A percentile compares a stretch with the other conserved stretches of the same genome.
Evolutionary conservation across 164 flowering plant genomes (phyloP).

Genomic region (Pachysandra terminalis): DNA sequence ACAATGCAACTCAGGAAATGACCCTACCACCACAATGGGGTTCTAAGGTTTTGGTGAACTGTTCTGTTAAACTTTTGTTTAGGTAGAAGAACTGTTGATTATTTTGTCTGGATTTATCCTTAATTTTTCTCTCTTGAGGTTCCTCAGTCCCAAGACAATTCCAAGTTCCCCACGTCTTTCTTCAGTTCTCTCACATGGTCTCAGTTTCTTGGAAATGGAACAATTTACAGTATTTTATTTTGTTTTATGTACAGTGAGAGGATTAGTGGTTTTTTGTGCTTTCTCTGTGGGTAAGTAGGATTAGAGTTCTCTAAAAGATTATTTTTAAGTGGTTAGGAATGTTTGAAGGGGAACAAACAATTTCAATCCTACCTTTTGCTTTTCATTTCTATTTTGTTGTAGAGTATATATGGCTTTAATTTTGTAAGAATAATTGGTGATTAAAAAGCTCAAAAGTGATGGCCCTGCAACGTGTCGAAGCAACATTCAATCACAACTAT

Average conservation of each 20-base stretch:
- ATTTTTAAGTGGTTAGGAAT: not conserved
- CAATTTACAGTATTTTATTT: not conserved
- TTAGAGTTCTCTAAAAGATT: not conserved
- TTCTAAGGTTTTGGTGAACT: not conserved
- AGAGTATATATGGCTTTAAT: too few species aligned
- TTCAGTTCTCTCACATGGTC: not conserved
- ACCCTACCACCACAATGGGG: not conserved
- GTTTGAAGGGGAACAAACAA: not conserved
- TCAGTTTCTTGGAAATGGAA: conserved; percentile 1
- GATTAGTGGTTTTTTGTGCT: not conserved
- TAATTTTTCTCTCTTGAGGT: not conserved
- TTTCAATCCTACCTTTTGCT: not conserved
- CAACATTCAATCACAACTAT: not conserved
- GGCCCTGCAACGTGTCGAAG: not conserved
- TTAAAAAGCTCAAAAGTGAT: not conserved
- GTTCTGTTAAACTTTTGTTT: not conserved
- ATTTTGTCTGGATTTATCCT: conserved; percentile 2
- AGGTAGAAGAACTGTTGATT: conserved; percentile 2
- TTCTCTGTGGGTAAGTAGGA: conserved; percentile 1
- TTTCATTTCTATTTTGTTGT: not conserved
- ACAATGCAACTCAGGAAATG: not conserved
- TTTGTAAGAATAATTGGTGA: not conserved
- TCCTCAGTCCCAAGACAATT: conserved; percentile 10
- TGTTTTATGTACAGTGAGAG: not conserved
- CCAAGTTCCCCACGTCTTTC: conserved; percentile 1